phyloP scores from a whole-genome alignment of 2,329 filamentous ascomycete species.

The Lithohypha guttulata region DNA sequence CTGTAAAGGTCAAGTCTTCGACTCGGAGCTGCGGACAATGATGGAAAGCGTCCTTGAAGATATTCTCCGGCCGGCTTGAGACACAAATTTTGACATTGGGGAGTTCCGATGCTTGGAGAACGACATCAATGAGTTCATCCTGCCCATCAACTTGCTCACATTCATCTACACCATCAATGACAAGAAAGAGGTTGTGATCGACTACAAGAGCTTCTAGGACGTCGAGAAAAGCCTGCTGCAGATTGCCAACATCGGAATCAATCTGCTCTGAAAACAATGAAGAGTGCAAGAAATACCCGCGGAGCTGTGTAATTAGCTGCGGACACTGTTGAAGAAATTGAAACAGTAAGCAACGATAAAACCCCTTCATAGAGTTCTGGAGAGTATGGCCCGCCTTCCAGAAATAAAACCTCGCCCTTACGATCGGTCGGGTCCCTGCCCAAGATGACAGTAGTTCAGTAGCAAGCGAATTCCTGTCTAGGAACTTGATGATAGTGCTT shows the following conservation, averaged over 20 bases:
- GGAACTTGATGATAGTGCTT: slow-evolving; percentile 12
- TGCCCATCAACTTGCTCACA: slow-evolving; percentile 4
- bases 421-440: neutral
- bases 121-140: slow-evolving; percentile 8
- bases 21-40: slow-evolving; percentile 10
- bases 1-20: slow-evolving; percentile 8
- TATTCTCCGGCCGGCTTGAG: slow-evolving; percentile 11
- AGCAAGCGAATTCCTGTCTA: neutral
- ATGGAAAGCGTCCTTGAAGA: slow-evolving; percentile 11
- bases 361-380: slow-evolving; percentile 8
- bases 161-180: slow-evolving; percentile 11
- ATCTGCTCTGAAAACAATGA: neutral
- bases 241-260: neutral
- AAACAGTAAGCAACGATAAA: slow-evolving; percentile 6
- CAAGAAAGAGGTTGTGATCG: neutral
- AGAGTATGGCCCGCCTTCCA: slow-evolving; percentile 7
- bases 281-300: neutral
- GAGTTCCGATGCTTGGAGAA: neutral
- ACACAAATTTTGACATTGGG: slow-evolving; percentile 9
- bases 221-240: neutral
- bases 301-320: neutral
- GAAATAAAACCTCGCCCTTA: slow-evolving; percentile 3
- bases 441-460: neutral
- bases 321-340: slow-evolving; percentile 2
- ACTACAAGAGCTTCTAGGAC: neutral